Evolutionary conservation across 1,284 basidiomycete genomes (phyloP), one percentile per base, ranked within the genome.

Genomic region (Coniferiporia weirii): DNA sequence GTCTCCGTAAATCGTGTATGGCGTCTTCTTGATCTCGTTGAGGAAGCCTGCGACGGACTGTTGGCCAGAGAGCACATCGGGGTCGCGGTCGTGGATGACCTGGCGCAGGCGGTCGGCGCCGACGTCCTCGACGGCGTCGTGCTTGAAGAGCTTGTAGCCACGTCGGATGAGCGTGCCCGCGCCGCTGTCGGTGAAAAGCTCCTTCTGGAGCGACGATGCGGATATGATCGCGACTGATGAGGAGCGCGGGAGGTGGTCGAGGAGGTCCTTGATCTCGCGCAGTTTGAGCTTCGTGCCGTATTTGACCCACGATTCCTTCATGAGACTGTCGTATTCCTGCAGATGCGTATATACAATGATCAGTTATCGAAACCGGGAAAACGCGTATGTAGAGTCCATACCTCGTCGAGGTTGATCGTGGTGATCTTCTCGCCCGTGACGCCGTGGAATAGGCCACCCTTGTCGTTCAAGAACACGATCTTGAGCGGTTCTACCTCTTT

Each of bases 231-330:
- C 96, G 57, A 99, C 96, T 48, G 95, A 98, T 19, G 96, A 98
- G 2, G 97, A 92, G 65, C 97, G 94, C 35, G 97, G 96, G 61
- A 99, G 92, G 75, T 97, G 91, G 73, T 99, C 97, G 57, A 99
- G 85, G 50, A 99, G 86, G 72, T 99, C 96, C 77, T 99, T 99
- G 82, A 99, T 98, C 75, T 99, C 96, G 66, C 96, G 90, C 55
- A 99, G 83, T 78, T 99, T 99, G 75, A 99, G 91, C 77, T 99
- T 99, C 66, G 97, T 99, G 65, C 96, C 96, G 71, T 88, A 98
- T 75, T 98, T 98, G 76, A 99, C 96, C 96, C 97, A 99, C n/a
- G 95, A 84, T 76, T 98, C 89, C 72, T 95, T 97, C 95, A 99
- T 94, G 61, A 99, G 84, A 45, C 83, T 83, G 66, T 97, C 93